Base-by-base conservation (phyloP, 148 eudicot genomes). In the Vaccinium corymbosum region DNA sequence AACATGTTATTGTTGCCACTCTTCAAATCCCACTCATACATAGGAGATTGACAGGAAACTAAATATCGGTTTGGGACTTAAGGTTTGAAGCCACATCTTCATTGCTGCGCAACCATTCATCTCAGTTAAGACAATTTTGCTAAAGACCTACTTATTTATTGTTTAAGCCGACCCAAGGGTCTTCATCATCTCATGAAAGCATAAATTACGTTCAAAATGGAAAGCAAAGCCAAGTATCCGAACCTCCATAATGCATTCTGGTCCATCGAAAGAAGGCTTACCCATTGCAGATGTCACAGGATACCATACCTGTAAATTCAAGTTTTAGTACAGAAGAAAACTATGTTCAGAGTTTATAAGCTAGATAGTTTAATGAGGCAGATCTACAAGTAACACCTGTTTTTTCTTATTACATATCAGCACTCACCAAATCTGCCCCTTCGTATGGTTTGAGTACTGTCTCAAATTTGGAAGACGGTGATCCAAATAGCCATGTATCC, bases 191-290 rank as follows among this genome's bases (percentile, higher is more conserved):
- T 50, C n/a, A 50, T 49, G 49, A 66, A 49, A 68, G 38, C 46
- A 49, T 51, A 8, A 38, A 6, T 27, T 84, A 22, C 3, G 32
- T 79, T 6, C 68, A 55, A 32, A 17, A 16, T 13, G 48, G 42
- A 42, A 48, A 79, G 25, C 59, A 3, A 17, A 8, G 17, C 14
- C n/a, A 10, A 11, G 51, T 13, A 83, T 9, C 19, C 73, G 59
- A 85, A 97, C 99, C 98, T 97, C 98, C 82, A 89, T 92, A 86
- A 95, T 89, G 91, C 99, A 97, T 82, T 97, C 99, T 56, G 99
- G 98, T 78, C 96, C 93, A 84, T 95, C 95, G 84, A 92, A 95
- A 62, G 98, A 89, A 82, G 93, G 89, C 82, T 95, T 97, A 53
- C 95, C 95, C 91, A 97, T 93, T 62, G 92, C 97, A 74, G 93